Evolutionary conservation across 345 rosid species (phyloP).

Genomic region (Durio zibethinus): DNA sequence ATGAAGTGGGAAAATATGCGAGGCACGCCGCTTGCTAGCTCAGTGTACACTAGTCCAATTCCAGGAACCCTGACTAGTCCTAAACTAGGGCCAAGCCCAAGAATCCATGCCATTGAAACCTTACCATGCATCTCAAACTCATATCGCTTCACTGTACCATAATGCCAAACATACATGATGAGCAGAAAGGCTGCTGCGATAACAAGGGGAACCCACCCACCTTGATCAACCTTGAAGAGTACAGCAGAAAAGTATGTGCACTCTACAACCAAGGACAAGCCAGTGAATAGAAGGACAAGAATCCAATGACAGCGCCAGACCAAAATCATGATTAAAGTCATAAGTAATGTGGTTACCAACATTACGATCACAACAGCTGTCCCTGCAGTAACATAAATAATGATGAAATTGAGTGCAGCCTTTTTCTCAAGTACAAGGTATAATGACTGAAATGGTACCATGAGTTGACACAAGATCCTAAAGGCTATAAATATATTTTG

Average conservation of each 20-base stretch:
- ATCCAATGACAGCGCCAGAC: slow-evolving; percentile 88
- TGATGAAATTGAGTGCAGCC: background rate
- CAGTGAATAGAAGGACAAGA: slow-evolving; percentile 55
- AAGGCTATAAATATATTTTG: background rate
- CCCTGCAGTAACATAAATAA: slow-evolving; percentile 37
- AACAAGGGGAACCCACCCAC: slow-evolving; percentile 86
- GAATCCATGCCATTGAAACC: slow-evolving; percentile 84
- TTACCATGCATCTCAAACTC: slow-evolving; percentile 75
- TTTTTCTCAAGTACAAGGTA: background rate
- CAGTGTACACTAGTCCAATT: slow-evolving; percentile 78
- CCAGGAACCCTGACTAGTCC: slow-evolving; percentile 92
- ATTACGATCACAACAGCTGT: slow-evolving; percentile 74
- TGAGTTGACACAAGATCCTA: background rate
- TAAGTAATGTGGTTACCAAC: slow-evolving; percentile 70
- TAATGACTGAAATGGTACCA: background rate
- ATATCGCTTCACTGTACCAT: slow-evolving; percentile 64
- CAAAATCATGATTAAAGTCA: slow-evolving; percentile 62
- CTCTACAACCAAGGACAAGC: slow-evolving; percentile 53
- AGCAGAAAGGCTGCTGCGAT: slow-evolving; percentile 60
- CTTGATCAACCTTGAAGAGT: slow-evolving; percentile 62
- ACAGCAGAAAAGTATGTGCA: slow-evolving; percentile 63
- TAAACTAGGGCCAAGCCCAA: slow-evolving; percentile 83
- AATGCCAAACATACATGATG: slow-evolving; percentile 73
- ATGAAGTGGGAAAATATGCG: slow-evolving; percentile 86
- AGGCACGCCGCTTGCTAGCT: slow-evolving; percentile 78